Conservation (phyloP, 1,284 basidiomycete species). For the Pseudozyma pruni region DNA sequence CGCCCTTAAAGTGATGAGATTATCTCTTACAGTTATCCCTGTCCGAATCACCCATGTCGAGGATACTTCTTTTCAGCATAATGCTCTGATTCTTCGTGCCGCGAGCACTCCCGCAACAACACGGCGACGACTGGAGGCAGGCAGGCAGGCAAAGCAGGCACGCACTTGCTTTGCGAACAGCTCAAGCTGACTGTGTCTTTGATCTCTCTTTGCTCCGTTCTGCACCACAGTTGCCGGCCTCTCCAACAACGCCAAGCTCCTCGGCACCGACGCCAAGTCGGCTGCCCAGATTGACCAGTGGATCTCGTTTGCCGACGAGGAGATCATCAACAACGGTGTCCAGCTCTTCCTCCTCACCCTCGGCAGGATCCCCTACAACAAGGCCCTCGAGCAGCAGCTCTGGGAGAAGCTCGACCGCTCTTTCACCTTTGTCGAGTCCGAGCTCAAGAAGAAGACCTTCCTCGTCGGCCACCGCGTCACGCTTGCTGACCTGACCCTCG, state of each 20-base stretch:
- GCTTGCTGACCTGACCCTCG: slow-evolving; percentile 84
- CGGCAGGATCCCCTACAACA: slow-evolving; percentile 66
- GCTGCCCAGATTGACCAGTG: slow-evolving; percentile 77
- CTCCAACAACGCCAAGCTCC: slow-evolving; percentile 76
- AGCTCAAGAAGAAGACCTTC: slow-evolving; percentile 85
- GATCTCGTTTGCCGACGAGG: slow-evolving; percentile 75
- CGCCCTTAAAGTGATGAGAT: slow-evolving; percentile 69
- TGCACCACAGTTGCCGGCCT: slow-evolving; percentile 75
- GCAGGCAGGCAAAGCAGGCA: slow-evolving; percentile 1
- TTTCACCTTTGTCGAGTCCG: slow-evolving; percentile 77
- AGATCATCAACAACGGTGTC: slow-evolving; percentile 69
- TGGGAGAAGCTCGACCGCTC: slow-evolving; percentile 69
- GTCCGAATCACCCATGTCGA: slow-evolving; percentile 73
- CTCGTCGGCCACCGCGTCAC: slow-evolving; percentile 93
- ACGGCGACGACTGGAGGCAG: not conserved
- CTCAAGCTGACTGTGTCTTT: slow-evolving; percentile 11
- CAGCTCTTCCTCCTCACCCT: slow-evolving; percentile 43
- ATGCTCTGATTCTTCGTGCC: slow-evolving; percentile 48
- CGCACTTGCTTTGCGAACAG: not conserved
- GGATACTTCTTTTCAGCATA: slow-evolving; percentile 66
- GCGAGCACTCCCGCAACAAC: not conserved
- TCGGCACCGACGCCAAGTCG: slow-evolving; percentile 72
- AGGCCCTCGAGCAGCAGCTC: slow-evolving; percentile 74
- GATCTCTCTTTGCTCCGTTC: not conserved
- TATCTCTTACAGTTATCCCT: slow-evolving; percentile 68